Conservation (phyloP, 2,329 filamentous ascomycete species). For the Exophiala aquamarina region DNA sequence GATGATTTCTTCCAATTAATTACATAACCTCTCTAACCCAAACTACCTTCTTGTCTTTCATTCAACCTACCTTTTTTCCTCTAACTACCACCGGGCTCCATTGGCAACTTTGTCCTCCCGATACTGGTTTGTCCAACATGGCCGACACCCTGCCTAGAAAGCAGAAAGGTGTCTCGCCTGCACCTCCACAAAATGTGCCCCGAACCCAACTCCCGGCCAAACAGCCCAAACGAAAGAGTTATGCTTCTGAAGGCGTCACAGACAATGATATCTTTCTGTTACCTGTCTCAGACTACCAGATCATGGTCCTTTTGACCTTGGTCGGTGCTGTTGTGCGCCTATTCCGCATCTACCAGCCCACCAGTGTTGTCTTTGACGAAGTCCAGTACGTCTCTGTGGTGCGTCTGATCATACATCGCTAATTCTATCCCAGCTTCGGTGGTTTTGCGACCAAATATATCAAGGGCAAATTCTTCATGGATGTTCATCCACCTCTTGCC, state of each 20-base stretch:
- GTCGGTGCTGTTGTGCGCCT: constrained; percentile 78
- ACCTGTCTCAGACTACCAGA: constrained; percentile 77
- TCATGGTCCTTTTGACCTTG: constrained; percentile 70
- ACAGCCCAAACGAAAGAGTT: constrained; percentile 37
- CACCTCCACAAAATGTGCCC: constrained; percentile 1
- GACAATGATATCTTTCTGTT: constrained; percentile 93
- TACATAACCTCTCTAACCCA: constrained; percentile 38
- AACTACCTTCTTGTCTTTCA: too few species aligned
- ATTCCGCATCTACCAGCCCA: constrained; percentile 94
- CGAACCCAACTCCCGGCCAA: constrained; percentile 4
- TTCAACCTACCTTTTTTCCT: too few species aligned
- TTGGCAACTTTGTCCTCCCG: too few species aligned
- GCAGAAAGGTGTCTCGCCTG: constrained; percentile 1
- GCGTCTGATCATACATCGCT: not conserved
- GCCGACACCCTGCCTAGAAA: not conserved
- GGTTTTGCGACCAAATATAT: constrained; percentile 99
- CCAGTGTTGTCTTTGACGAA: constrained; percentile 97
- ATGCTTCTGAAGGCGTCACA: constrained; percentile 57
- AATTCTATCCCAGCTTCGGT: constrained; percentile 68
- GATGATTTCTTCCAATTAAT: constrained; percentile 32
- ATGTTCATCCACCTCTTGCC: constrained; percentile 95
- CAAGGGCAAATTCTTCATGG: constrained; percentile 99
- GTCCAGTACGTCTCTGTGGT: constrained; percentile 73
- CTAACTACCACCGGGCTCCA: too few species aligned
- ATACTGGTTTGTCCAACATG: not conserved